phyloP scores from a whole-genome alignment of 1,139 yeast genomes.

The Pichia sp. region DNA sequence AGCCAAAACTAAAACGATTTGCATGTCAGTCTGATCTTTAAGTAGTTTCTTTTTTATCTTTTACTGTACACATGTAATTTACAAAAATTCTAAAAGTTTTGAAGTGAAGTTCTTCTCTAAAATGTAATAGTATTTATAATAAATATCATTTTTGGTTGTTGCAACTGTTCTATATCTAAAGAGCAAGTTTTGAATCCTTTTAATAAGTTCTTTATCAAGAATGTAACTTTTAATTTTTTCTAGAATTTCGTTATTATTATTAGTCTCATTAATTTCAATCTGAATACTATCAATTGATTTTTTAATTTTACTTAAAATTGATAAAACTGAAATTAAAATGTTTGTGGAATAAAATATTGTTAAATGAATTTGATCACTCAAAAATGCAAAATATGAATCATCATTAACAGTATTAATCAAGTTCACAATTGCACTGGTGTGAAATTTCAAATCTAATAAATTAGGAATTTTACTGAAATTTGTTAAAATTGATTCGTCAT shows the following conservation, averaged over 20 bases:
- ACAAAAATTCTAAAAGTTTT: not conserved
- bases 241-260: not conserved
- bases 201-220: not conserved
- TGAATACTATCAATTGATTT: not conserved
- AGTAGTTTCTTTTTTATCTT: not conserved
- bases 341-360: slow-evolving; percentile 48
- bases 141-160: slow-evolving; percentile 10
- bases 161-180: slow-evolving; percentile 13
- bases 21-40: slow-evolving; percentile 67
- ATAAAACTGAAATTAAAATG: slow-evolving; percentile 33
- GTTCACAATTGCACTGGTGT: slow-evolving; percentile 18
- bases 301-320: not conserved
- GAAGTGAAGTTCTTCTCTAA: slow-evolving; percentile 6
- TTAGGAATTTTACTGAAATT: not conserved
- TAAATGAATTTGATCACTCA: slow-evolving; percentile 63
- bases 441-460: slow-evolving; percentile 3
- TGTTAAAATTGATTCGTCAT: not conserved
- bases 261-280: not conserved
- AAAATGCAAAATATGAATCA: slow-evolving; percentile 59
- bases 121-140: slow-evolving; percentile 11
- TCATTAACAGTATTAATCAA: slow-evolving; percentile 40
- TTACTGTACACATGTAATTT: not conserved
- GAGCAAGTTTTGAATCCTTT: slow-evolving; percentile 5
- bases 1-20: slow-evolving; percentile 41
- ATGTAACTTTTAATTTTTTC: not conserved